Evolutionary conservation across 106 monocot species (phyloP).

Genomic region (Posidonia australis): DNA sequence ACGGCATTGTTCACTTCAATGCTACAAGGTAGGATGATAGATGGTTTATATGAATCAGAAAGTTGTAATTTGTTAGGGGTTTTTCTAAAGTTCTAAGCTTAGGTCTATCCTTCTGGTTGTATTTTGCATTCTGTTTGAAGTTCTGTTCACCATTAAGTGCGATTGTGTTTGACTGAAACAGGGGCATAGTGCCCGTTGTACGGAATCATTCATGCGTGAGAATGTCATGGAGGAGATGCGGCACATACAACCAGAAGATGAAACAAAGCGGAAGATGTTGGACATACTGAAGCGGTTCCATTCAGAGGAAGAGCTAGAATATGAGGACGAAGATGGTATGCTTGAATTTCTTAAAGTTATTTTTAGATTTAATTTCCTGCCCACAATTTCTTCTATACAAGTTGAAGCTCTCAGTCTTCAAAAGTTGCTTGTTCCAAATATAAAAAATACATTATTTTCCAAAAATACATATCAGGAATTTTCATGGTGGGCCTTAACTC

Average conservation of each 20-base stretch:
- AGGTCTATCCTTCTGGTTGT: too few relatives aligned
- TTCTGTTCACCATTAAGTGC: background rate
- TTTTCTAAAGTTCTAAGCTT: background rate
- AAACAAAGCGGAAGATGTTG: constrained; percentile 67
- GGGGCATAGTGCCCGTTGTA: constrained; percentile 71
- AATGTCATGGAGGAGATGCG: constrained; percentile 85
- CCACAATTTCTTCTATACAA: too few relatives aligned
- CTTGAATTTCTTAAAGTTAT: background rate
- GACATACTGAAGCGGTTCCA: constrained; percentile 86
- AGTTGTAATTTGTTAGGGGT: background rate
- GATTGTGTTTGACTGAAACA: constrained; percentile 6
- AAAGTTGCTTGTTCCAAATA: too few relatives aligned
- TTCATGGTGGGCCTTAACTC: too few relatives aligned
- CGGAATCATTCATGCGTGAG: constrained; percentile 95
- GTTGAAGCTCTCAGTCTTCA: too few relatives aligned
- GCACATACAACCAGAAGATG: constrained; percentile 56
- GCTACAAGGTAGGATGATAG: constrained; percentile 61
- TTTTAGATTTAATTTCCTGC: too few relatives aligned
- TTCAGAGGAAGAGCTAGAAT: constrained; percentile 48
- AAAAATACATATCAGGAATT: too few relatives aligned
- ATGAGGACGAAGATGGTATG: constrained; percentile 45
- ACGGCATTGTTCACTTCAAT: constrained; percentile 84
- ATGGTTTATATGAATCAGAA: background rate
- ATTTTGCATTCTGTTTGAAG: background rate
- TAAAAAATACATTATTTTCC: too few relatives aligned